Conservation (phyloP, 306 rosid genomes). For the Medicago ruthenica region DNA sequence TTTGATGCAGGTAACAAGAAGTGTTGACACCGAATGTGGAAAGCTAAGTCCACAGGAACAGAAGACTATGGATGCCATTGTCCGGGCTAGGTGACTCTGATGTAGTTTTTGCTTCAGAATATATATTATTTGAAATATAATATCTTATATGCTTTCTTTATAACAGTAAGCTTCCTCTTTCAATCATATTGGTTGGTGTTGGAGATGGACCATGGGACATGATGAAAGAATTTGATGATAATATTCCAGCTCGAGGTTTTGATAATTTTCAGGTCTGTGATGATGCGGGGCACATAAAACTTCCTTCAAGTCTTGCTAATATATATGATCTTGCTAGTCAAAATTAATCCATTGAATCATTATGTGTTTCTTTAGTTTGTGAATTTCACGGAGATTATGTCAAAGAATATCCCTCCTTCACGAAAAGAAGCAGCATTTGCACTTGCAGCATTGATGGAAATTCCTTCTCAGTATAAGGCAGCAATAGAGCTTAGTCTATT, state of each 20-base stretch:
- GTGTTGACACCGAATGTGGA: neutral
- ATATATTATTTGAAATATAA: no score
- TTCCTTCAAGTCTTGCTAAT: neutral
- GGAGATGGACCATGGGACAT: conserved; percentile 1
- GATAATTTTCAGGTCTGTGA: neutral
- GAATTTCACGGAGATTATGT: neutral
- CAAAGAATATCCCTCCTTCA: neutral
- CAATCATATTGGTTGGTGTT: neutral
- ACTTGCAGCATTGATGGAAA: neutral
- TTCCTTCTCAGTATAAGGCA: conserved; percentile 5
- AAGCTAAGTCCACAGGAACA: neutral
- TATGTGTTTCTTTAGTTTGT: neutral
- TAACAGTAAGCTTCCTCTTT: neutral
- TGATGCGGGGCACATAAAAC: neutral
- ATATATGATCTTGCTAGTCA: neutral
- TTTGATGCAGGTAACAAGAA: neutral
- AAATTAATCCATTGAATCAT: neutral
- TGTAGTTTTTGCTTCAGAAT: neutral
- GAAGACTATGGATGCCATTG: neutral
- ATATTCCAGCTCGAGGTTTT: neutral
- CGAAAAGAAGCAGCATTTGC: neutral
- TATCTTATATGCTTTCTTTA: neutral
- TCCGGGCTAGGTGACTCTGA: neutral
- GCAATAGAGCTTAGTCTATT: neutral
- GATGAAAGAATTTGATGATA: neutral